Evolutionary conservation across 805 yeast genomes (phyloP).

Genomic region (Spathaspora hagerdaliae): DNA sequence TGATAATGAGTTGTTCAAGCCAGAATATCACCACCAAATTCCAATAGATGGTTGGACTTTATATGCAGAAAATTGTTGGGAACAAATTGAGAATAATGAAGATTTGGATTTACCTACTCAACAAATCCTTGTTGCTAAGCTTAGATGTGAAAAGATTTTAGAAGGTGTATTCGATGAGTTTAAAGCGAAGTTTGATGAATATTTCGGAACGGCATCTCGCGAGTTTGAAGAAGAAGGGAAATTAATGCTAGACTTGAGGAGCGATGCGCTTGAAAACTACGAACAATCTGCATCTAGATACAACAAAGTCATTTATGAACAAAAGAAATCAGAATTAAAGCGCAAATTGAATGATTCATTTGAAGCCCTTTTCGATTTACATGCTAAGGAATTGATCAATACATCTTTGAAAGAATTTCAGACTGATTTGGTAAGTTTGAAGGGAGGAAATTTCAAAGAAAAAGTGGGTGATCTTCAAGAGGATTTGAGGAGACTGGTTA

Average conservation of each 20-base stretch:
- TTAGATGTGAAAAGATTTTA: constrained; percentile 88
- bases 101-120: constrained; percentile 96
- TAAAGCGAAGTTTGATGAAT: constrained; percentile 13
- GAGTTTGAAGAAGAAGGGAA: constrained; percentile 47
- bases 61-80: constrained; percentile 90
- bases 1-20: constrained; percentile 49
- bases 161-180: constrained; percentile 31
- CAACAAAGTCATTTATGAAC: constrained; percentile 58
- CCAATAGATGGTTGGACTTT: constrained; percentile 97
- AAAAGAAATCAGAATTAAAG: constrained; percentile 52
- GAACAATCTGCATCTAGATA: constrained; percentile 78
- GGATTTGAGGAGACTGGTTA: not conserved
- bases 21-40: constrained; percentile 73
- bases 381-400: constrained; percentile 15
- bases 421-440: constrained; percentile 7
- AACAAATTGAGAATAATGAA: constrained; percentile 86
- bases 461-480: constrained; percentile 5
- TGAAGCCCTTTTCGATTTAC: constrained; percentile 34
- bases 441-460: constrained; percentile 6
- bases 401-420: constrained; percentile 12
- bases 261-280: constrained; percentile 47
- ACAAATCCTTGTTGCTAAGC: constrained; percentile 89
- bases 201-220: constrained; percentile 6
- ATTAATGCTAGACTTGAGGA: constrained; percentile 40
- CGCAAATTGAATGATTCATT: constrained; percentile 28